phyloP scores from a whole-genome alignment of 441 rosid genomes.

The Arabidopsis hybrid region DNA sequence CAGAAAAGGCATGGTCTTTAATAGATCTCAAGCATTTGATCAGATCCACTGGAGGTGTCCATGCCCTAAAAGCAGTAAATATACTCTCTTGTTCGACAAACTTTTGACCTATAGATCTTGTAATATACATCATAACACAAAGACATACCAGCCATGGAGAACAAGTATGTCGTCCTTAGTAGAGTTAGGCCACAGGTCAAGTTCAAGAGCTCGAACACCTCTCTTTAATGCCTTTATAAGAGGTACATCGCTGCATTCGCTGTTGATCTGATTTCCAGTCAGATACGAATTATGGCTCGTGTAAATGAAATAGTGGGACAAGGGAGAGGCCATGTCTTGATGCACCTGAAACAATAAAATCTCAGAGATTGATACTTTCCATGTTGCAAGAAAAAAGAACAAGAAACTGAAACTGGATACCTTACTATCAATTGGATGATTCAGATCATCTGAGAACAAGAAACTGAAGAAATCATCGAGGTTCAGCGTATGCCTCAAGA shows the following conservation, averaged over 20 bases:
- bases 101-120: neutral
- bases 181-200: conserved; percentile 79
- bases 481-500: conserved; percentile 51
- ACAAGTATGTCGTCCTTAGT: conserved; percentile 62
- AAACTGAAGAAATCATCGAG: conserved; percentile 66
- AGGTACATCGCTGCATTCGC: conserved; percentile 70
- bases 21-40: conserved; percentile 66
- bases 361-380: neutral
- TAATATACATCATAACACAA: conserved; percentile 25
- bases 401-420: conserved; percentile 34
- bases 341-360: conserved; percentile 55
- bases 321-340: conserved; percentile 67
- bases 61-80: conserved; percentile 54
- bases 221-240: conserved; percentile 61
- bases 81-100: conserved; percentile 8
- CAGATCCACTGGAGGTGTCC: conserved; percentile 75
- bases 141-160: conserved; percentile 70
- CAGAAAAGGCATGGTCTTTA: conserved; percentile 65
- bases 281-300: conserved; percentile 75
- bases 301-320: conserved; percentile 69
- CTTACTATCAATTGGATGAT: conserved; percentile 53
- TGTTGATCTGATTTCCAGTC: conserved; percentile 76
- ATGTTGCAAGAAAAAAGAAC: conserved; percentile 2
- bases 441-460: conserved; percentile 62
- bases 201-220: conserved; percentile 70